Evolutionary conservation across 371 early-diverging fungal species (phyloP), one percentile per base, ranked within the genome.

Genomic region (Lichtheimia ornata): DNA sequence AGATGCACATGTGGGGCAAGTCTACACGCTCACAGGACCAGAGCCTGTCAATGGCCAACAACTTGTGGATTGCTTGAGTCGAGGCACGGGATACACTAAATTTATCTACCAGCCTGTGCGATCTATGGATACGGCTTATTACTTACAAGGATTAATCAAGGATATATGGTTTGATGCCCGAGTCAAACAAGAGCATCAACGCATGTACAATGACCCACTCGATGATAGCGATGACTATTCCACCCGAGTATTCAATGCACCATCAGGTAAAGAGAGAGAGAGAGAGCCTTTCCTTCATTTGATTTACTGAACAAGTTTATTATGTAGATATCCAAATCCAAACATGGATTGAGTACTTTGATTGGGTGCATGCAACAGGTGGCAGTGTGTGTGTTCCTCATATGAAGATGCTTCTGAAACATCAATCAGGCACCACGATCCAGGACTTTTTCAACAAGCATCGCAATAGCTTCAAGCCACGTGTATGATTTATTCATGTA

Each of bases 151-250:
- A 11, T 51, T 79, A 7, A 40, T 61, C 4, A 62, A 51, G 18
- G 69, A 79, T 43, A 73, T 79, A 20, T 75, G 76, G 76, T 75
- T 75, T 51, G 72, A 79, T 61, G 74, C 73, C 13, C 69, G 79
- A 18, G 28, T 79, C 42, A 79, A 79, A 53, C 70, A 63, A 17
- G 79, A 79, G 47, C 50, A 53, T 5, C 51, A 61, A 1, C 63
- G 64, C 43, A 62, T 66, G 1, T 78, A 73, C 28, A 58, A 61
- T 44, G 70, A 70, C 28, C 20, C 49, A 4, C 54, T 63, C 17
- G 35, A 35, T 7, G 70, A 71, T 3, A 53, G 43, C 13, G 56
- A 64, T 13, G 69, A 61, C 5, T 60, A 64, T 42, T 61, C 64
- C 40, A 61, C 62, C 18, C 64, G 67, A 24, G 63, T 58, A 28